Conservation (phyloP, 2,329 filamentous ascomycete species). For the Aspergillus viridinutans region DNA sequence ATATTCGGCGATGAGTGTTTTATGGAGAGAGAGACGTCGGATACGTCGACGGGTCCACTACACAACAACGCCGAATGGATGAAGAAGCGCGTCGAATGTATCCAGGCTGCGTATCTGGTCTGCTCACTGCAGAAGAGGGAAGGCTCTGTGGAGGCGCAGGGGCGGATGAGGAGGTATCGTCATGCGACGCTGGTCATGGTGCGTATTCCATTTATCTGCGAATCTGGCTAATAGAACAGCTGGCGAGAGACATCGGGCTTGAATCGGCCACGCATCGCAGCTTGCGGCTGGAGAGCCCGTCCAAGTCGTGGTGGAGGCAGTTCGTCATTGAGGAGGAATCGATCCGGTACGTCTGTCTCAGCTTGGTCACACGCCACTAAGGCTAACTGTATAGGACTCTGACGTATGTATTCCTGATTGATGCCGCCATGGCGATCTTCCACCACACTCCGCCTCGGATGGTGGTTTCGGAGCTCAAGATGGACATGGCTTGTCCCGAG, state of each 20-base stretch:
- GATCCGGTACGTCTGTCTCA: slow-evolving; percentile 15
- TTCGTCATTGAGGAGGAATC: slow-evolving; percentile 23
- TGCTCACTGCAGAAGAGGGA: slow-evolving; percentile 24
- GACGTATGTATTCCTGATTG: slow-evolving; percentile 25
- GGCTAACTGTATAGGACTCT: slow-evolving; percentile 13
- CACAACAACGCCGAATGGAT: not conserved
- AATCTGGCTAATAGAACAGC: slow-evolving; percentile 5
- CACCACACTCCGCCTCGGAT: slow-evolving; percentile 26
- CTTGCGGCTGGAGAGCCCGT: slow-evolving; percentile 3
- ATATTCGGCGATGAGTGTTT: slow-evolving; percentile 16
- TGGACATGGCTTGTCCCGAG: slow-evolving; percentile 24
- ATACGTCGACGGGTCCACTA: not conserved
- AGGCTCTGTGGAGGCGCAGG: slow-evolving; percentile 16
- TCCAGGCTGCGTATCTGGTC: slow-evolving; percentile 23
- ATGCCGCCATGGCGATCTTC: slow-evolving; percentile 26
- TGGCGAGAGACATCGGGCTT: slow-evolving; percentile 16
- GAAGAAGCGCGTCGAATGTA: slow-evolving; percentile 14
- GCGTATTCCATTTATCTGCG: not conserved
- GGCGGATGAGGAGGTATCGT: slow-evolving; percentile 16
- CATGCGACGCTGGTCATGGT: slow-evolving; percentile 23
- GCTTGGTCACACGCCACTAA: not conserved
- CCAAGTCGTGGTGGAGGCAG: slow-evolving; percentile 17
- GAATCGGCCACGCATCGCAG: slow-evolving; percentile 13
- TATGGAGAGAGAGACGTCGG: not conserved
- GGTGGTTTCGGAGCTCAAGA: slow-evolving; percentile 22